Evolutionary conservation across 1,284 basidiomycete genomes (phyloP), one percentile per base, ranked within the genome.

Genomic region (Trichosporon asahii): DNA sequence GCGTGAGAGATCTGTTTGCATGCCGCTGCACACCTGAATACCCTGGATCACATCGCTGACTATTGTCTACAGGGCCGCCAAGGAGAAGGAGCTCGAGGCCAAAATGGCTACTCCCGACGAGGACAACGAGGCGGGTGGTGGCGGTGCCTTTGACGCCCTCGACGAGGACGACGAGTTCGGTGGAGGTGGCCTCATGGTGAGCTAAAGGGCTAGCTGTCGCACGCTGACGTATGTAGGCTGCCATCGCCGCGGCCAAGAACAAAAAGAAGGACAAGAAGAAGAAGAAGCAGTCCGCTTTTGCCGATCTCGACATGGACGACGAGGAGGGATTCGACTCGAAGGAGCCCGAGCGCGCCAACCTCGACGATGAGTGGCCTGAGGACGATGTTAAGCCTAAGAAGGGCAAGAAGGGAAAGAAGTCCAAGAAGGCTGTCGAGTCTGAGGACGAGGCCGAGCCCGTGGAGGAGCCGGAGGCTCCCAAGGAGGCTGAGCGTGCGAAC

Each of bases 131-230:
- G n/a, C 72, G 74, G 46, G 65, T 69, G 68, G 80, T 77, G 73
- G 74, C 63, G 73, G 74, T 60, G 72, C 76, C 2, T 83, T 80
- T 65, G 82, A 79, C 55, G 66, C 80, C 66, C 73, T 82, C 46
- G 78, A 80, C 70, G 88, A 88, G 35, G 57, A 61, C 27, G 89
- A 90, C 37, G 90, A 89, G 68, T 90, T 89, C 35, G 89, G 90
- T 40, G 81, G 90, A 88, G 93, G 92, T 61, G 92, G 92, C 29
- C 85, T 95, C 53, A 94, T 95, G 93, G 92, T 93, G 77, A 69
- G 89, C 85, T 31, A n/a, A 23, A n/a, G n/a, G 65, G 18, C 6
- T 14, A 25, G 15, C 35, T 18, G 14, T 14, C 31, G 40, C n/a
- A 11, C 6, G 44, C 69, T 69, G 63, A 69, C 37, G 18, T 49